Percentiles rank a stretch among this genome's conserved stretches.
Evolutionary conservation across 306 rosid genomes (phyloP).

Genomic region (Medicago ruthenica): DNA sequence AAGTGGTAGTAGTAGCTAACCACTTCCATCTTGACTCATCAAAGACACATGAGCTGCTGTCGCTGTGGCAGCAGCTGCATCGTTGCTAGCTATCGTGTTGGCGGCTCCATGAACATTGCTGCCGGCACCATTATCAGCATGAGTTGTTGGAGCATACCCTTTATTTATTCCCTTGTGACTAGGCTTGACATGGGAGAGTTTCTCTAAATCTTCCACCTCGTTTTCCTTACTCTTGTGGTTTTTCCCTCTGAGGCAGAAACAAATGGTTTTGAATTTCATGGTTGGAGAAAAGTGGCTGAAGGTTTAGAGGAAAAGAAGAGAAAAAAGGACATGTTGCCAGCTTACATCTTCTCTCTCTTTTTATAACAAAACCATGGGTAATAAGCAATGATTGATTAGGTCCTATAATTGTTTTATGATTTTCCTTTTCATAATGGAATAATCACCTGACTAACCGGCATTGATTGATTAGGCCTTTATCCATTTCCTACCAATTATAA

Average conservation of each 20-base stretch:
- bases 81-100: conserved; percentile 15
- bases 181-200: conserved; percentile 44
- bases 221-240: conserved; percentile 47
- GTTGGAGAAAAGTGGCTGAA: neutral
- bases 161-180: conserved; percentile 34
- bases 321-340: conserved; percentile 13
- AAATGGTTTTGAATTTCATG: conserved; percentile 61
- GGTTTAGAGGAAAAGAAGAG: conserved; percentile 1
- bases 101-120: conserved; percentile 36
- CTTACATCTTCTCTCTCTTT: conserved; percentile 6
- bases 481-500: neutral
- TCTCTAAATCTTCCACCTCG: conserved; percentile 40
- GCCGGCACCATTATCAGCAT: conserved; percentile 32
- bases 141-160: conserved; percentile 36
- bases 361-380: neutral
- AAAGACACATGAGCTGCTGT: conserved; percentile 41
- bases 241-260: conserved; percentile 59
- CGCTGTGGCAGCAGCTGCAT: conserved; percentile 42
- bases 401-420: conserved; percentile 27
- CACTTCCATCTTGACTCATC: conserved; percentile 42
- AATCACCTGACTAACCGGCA: conserved; percentile 15
- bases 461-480: conserved; percentile 42
- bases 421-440: conserved; percentile 37
- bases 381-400: conserved; percentile 40
- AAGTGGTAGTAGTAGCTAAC: neutral